phyloP scores from a whole-genome alignment of 345 rosid species.

The Hypericum androsaemum region DNA sequence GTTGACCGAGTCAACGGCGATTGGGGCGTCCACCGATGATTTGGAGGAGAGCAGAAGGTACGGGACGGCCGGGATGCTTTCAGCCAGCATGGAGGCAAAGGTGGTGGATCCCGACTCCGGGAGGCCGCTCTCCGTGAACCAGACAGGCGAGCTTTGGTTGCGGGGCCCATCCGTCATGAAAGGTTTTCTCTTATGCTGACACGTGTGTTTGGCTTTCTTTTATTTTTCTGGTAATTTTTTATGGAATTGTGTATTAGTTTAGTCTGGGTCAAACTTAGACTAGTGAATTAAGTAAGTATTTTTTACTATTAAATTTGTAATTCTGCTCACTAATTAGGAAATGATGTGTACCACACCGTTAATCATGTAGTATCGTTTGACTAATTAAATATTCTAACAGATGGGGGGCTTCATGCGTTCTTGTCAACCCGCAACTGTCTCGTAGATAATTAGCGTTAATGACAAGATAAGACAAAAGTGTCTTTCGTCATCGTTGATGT shows the following conservation, averaged over 20 bases:
- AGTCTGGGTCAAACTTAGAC: too few relatives aligned
- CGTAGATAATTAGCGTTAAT: too few relatives aligned
- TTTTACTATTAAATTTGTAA: background rate
- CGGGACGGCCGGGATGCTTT: conserved; percentile 60
- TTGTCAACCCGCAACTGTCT: too few relatives aligned
- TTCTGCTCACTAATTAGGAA: too few relatives aligned
- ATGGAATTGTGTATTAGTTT: too few relatives aligned
- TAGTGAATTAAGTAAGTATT: background rate
- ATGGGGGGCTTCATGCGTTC: too few relatives aligned
- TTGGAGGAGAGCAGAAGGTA: conserved; percentile 66
- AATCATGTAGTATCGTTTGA: too few relatives aligned
- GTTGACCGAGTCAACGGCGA: conserved; percentile 63
- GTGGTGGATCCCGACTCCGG: conserved; percentile 62
- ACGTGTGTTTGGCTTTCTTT: background rate
- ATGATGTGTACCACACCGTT: too few relatives aligned
- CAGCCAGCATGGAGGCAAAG: conserved; percentile 55
- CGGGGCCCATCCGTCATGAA: conserved; percentile 59
- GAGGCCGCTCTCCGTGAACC: conserved; percentile 32
- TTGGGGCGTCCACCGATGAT: conserved; percentile 49
- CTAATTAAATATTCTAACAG: too few relatives aligned
- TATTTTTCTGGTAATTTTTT: background rate
- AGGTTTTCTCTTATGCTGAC: conserved; percentile 28
- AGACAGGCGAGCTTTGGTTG: conserved; percentile 74
- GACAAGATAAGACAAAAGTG: too few relatives aligned
- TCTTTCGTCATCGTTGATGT: too few relatives aligned